These are phyloP conservation scores for Pulveroboletus sp. DNA, from an alignment of 768 basidiomycete genomes.

Conservation along the genomic window DNA sequence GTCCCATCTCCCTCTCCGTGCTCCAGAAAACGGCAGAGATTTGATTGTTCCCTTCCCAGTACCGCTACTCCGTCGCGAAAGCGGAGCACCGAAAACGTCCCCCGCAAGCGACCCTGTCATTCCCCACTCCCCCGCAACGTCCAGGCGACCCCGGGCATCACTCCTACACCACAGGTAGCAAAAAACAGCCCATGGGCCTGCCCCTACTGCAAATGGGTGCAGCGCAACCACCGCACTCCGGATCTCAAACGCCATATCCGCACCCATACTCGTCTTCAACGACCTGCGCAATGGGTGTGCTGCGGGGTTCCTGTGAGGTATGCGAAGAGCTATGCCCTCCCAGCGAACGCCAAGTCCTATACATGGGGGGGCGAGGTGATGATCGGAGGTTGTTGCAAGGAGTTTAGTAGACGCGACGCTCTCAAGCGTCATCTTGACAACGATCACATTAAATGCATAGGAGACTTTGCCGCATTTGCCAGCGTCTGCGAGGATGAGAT, in stretches of 20 bases:
- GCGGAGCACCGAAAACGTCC: conserved; percentile 1
- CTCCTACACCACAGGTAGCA: conserved; percentile 12
- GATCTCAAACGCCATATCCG: conserved; percentile 57
- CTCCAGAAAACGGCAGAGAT: conserved; percentile 33
- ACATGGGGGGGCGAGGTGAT: conserved; percentile 26
- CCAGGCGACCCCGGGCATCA: conserved; percentile 32
- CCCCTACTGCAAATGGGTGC: conserved; percentile 44
- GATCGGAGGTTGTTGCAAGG: conserved; percentile 36
- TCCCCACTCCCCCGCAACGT: conserved; percentile 43
- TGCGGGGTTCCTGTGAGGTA: conserved; percentile 31
- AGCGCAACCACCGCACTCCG: conserved; percentile 47
- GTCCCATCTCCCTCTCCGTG: conserved; percentile 34
- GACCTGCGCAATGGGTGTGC: conserved; percentile 36
- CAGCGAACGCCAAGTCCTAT: conserved; percentile 23
- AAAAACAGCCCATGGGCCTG: conserved; percentile 39
- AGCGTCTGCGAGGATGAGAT: conserved; percentile 24
- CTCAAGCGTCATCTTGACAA: conserved; percentile 39
- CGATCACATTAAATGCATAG: conserved; percentile 31
- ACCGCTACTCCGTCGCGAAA: conserved; percentile 4
- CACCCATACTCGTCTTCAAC: conserved; percentile 41
- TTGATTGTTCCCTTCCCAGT: conserved; percentile 1
- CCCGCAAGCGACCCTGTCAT: conserved; percentile 27
- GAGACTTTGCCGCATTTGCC: conserved; percentile 28
- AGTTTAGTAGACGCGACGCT: conserved; percentile 37
- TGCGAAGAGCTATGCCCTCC: conserved; percentile 19